phyloP scores from a whole-genome alignment of 2,329 filamentous ascomycete species.

The Xylariaceae sp. region DNA sequence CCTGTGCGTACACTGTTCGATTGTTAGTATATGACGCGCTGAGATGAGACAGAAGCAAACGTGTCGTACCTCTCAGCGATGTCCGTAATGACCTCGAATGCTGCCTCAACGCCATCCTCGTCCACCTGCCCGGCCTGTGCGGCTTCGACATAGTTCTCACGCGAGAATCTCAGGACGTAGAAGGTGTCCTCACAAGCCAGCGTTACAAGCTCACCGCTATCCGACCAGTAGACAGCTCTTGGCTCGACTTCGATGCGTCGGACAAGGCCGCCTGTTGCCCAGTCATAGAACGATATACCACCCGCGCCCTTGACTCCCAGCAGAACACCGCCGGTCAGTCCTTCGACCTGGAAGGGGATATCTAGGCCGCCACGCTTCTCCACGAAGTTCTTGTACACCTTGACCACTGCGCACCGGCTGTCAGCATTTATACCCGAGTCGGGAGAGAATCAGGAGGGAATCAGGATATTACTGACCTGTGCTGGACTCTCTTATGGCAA shows the following conservation, averaged over 20 bases:
- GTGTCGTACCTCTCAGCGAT: constrained; percentile 87
- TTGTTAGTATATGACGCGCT: constrained; percentile 21
- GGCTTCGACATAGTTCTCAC: constrained; percentile 81
- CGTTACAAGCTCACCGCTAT: constrained; percentile 86
- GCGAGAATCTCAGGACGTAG: constrained; percentile 87
- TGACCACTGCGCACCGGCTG: constrained; percentile 47
- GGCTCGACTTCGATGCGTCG: constrained; percentile 82
- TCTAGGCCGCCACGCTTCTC: constrained; percentile 86
- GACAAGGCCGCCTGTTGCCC: constrained; percentile 83
- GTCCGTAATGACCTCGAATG: constrained; percentile 94
- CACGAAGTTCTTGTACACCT: constrained; percentile 96
- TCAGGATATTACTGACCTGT: constrained; percentile 50
- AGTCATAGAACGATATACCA: constrained; percentile 94
- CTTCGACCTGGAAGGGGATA: constrained; percentile 92
- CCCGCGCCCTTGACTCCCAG: constrained; percentile 93
- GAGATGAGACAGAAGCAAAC: constrained; percentile 17
- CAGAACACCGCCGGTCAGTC: constrained; percentile 79
- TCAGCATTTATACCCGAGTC: neutral
- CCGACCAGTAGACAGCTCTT: constrained; percentile 86
- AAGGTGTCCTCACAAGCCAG: constrained; percentile 93
- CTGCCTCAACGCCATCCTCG: constrained; percentile 86
- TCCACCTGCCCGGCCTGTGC: constrained; percentile 78
- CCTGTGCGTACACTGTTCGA: constrained; percentile 72
- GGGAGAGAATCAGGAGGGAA: neutral
- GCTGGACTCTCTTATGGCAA: constrained; percentile 88